A percentile compares a stretch with the other conserved stretches of the same genome.
Evolutionary conservation across 345 rosid species (phyloP).

Genomic region (Raphanus sativus): DNA sequence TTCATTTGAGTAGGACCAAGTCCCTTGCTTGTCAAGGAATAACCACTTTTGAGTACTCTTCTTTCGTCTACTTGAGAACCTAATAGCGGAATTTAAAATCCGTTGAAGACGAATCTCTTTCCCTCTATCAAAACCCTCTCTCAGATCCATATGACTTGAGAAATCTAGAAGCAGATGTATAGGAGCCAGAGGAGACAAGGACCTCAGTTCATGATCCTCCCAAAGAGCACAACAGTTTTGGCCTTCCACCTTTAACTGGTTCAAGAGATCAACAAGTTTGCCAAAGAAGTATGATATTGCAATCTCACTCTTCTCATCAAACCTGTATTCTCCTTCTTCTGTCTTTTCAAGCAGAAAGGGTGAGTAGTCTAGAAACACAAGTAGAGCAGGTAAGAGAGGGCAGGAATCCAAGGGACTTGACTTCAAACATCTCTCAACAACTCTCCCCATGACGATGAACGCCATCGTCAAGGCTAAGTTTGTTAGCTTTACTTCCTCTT

Average conservation of each 20-base stretch:
- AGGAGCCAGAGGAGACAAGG: constrained; percentile 62
- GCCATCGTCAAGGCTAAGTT: constrained; percentile 45
- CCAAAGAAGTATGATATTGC: constrained; percentile 61
- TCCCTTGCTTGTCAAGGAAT: constrained; percentile 40
- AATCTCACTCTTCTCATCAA: constrained; percentile 52
- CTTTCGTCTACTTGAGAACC: constrained; percentile 52
- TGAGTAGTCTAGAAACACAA: constrained; percentile 78
- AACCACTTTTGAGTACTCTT: constrained; percentile 48
- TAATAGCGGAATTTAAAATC: constrained; percentile 52
- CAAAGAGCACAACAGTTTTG: constrained; percentile 53
- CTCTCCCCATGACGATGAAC: constrained; percentile 69
- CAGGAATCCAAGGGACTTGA: constrained; percentile 47
- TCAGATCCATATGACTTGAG: constrained; percentile 46
- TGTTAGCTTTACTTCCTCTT: constrained; percentile 38
- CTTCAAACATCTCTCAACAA: constrained; percentile 61
- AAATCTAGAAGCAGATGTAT: constrained; percentile 53
- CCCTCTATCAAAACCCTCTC: constrained; percentile 48
- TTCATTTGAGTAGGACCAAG: constrained; percentile 38
- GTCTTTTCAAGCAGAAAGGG: constrained; percentile 47
- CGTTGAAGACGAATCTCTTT: constrained; percentile 54
- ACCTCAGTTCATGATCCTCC: constrained; percentile 90
- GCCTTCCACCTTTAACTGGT: constrained; percentile 37
- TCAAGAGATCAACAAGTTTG: constrained; percentile 49
- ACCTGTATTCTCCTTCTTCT: constrained; percentile 24
- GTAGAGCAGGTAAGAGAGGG: constrained; percentile 67